Conservation (phyloP, 1,284 basidiomycete species). For the Microstroma glucosiphilum region DNA sequence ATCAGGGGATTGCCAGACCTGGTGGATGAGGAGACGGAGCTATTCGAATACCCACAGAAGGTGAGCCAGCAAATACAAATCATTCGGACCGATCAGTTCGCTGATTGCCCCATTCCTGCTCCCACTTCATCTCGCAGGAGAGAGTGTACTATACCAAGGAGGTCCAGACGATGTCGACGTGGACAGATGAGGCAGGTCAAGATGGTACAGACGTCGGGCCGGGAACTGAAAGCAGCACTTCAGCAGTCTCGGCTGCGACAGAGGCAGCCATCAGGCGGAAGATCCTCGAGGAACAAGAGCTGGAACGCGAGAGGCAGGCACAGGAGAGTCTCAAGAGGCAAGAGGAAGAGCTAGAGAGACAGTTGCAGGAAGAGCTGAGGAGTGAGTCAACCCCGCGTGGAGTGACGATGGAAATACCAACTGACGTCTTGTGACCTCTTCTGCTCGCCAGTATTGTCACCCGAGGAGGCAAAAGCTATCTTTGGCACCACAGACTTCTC, state of each 20-base stretch:
- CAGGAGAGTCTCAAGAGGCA: constrained; percentile 51
- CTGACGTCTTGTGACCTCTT: background rate
- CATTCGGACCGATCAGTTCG: background rate
- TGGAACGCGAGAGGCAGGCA: constrained; percentile 53
- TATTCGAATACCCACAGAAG: constrained; percentile 71
- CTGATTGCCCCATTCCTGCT: background rate
- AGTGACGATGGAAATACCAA: background rate
- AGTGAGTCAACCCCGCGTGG: constrained; percentile 53
- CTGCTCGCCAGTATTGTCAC: constrained; percentile 35
- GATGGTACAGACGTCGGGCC: constrained; percentile 48
- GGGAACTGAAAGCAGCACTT: background rate
- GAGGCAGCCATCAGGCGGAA: constrained; percentile 21
- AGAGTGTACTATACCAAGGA: constrained; percentile 90
- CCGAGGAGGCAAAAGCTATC: constrained; percentile 74
- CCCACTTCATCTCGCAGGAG: constrained; percentile 56
- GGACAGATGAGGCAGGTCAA: constrained; percentile 55
- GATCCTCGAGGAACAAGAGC: constrained; percentile 26
- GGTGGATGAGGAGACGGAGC: constrained; percentile 68
- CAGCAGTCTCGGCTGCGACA: constrained; percentile 34
- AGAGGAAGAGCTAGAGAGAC: constrained; percentile 59
- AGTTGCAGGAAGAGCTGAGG: constrained; percentile 71
- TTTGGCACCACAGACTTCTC: constrained; percentile 78
- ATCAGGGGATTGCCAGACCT: constrained; percentile 59
- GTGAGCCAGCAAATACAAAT: constrained; percentile 59
- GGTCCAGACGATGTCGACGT: constrained; percentile 66